phyloP scores from a whole-genome alignment of 2,329 filamentous ascomycete genomes.

The Aspergillus fischeri region DNA sequence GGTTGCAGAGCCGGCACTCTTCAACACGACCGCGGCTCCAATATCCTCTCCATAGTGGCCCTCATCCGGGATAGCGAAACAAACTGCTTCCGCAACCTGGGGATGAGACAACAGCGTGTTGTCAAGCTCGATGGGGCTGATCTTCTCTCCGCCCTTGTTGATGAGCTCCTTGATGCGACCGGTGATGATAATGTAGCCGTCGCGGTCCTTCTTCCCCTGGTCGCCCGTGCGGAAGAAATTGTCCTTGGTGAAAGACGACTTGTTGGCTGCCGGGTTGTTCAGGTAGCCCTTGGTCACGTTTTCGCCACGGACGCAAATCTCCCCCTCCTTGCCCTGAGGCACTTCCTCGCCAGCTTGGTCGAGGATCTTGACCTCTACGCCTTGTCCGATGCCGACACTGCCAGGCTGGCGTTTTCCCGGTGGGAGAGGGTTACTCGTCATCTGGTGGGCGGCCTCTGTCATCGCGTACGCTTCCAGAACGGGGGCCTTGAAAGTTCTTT shows the following conservation, averaged over 20 bases:
- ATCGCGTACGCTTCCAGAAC: slow-evolving; percentile 89
- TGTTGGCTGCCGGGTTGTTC: slow-evolving; percentile 75
- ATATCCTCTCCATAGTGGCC: slow-evolving; percentile 75
- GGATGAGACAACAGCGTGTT: slow-evolving; percentile 73
- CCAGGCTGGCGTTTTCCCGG: slow-evolving; percentile 72
- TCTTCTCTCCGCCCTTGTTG: slow-evolving; percentile 85
- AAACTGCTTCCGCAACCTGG: slow-evolving; percentile 71
- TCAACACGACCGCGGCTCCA: slow-evolving; percentile 70
- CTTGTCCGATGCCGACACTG: slow-evolving; percentile 77
- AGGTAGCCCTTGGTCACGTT: slow-evolving; percentile 84
- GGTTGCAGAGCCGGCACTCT: slow-evolving; percentile 55
- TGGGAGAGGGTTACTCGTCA: slow-evolving; percentile 60
- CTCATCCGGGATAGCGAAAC: slow-evolving; percentile 77
- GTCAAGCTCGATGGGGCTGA: slow-evolving; percentile 81
- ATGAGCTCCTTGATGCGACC: slow-evolving; percentile 93
- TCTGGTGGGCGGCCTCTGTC: slow-evolving; percentile 70
- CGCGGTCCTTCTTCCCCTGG: slow-evolving; percentile 73
- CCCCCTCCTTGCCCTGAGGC: slow-evolving; percentile 65
- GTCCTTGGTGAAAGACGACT: slow-evolving; percentile 65
- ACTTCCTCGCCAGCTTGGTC: slow-evolving; percentile 66
- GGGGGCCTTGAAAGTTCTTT: slow-evolving; percentile 69
- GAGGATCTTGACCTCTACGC: slow-evolving; percentile 75
- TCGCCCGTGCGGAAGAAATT: slow-evolving; percentile 87
- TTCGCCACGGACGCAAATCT: slow-evolving; percentile 77
- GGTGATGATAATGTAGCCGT: slow-evolving; percentile 81